A percentile compares a stretch with the other conserved stretches of the same genome.
phyloP scores from a whole-genome alignment of 768 basidiomycete species.

The Lactifluus hygrophoroides region DNA sequence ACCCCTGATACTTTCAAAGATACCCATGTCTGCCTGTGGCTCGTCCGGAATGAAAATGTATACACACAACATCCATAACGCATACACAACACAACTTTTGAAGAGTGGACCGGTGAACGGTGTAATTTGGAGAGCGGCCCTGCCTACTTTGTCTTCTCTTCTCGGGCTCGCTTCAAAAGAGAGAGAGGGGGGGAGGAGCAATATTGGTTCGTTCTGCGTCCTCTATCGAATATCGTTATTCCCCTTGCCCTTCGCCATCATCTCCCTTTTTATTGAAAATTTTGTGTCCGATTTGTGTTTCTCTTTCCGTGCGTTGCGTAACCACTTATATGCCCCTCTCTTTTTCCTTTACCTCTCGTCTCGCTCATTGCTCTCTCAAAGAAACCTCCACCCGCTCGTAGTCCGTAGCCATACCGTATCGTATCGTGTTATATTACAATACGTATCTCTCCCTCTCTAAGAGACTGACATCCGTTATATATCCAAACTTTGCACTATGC shows the following conservation, averaged over 20 bases:
- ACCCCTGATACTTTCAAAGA: not conserved
- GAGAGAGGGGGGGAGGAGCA: conserved; percentile 7
- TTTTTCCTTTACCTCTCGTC: conserved; percentile 1
- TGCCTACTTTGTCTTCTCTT: conserved; percentile 3
- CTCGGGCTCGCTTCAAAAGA: conserved; percentile 1
- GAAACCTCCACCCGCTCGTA: conserved; percentile 6
- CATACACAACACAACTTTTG: conserved; percentile 1
- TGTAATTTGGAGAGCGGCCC: conserved; percentile 10
- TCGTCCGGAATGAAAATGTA: conserved; percentile 12
- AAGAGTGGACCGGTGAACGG: conserved; percentile 9
- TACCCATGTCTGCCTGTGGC: conserved; percentile 13
- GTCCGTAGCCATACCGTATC: conserved; percentile 6
- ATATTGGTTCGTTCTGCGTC: conserved; percentile 11
- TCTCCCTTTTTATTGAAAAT: not conserved
- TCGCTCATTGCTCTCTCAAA: conserved; percentile 9
- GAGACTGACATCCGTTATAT: conserved; percentile 7
- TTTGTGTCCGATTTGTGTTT: not conserved
- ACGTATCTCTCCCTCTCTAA: conserved; percentile 9
- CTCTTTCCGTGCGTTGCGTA: not conserved
- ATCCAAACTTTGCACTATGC: not conserved
- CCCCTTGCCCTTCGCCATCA: conserved; percentile 10
- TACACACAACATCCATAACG: conserved; percentile 5
- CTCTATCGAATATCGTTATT: conserved; percentile 20
- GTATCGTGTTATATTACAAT: conserved; percentile 17
- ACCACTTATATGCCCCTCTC: conserved; percentile 8